Evolutionary conservation across 2,329 filamentous ascomycete species (phyloP), one percentile per base, ranked within the genome.

Genomic region (Ascochyta koolunga): DNA sequence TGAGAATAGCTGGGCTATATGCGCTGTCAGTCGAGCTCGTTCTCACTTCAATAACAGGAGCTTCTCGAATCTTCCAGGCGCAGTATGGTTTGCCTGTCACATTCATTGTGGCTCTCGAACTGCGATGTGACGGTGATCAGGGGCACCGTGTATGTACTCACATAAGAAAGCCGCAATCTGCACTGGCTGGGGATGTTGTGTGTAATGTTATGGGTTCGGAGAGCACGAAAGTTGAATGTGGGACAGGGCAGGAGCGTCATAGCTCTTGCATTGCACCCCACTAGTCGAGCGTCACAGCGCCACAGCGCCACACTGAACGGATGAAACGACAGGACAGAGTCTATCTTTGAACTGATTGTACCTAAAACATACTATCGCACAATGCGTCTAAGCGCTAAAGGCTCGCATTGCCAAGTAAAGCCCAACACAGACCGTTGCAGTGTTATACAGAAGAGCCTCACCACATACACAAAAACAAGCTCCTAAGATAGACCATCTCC

Each of bases 51-150:
- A 41, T 1, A 33, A 11, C 21, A 16, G 11, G 39, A 41, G 37
- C 37, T 51, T 56, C 53, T 56, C 24, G 52, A 56, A 56, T 24
- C 13, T 51, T 56, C 53, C 41, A 33, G 21, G 21, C 25, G 35
- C 11, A 4, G 40, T 10, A 7, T 32, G 24, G 10, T 10, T 24
- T 15, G 27, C 18, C 9, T 24, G 15, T 7, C 24, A n/a, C 11
- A 5, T 22, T 10, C 5, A 5, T 22, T 10, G 8, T 31, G 10
- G 3, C 18, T 11, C 10, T 22, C 10, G 19, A 22, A 19, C 21
- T 9, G 16, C 9, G 18, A 37, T 2, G 5, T 13, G 2, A 22
- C 9, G 19, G 3, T 11, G 18, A 37, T 13, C 2, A 22, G 19
- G 10, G 19, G 10, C 13, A 15, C 10, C 7, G 35, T 22, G 13